Base-by-base conservation (phyloP, 2,329 filamentous ascomycete genomes). In the Claviceps sp. region DNA sequence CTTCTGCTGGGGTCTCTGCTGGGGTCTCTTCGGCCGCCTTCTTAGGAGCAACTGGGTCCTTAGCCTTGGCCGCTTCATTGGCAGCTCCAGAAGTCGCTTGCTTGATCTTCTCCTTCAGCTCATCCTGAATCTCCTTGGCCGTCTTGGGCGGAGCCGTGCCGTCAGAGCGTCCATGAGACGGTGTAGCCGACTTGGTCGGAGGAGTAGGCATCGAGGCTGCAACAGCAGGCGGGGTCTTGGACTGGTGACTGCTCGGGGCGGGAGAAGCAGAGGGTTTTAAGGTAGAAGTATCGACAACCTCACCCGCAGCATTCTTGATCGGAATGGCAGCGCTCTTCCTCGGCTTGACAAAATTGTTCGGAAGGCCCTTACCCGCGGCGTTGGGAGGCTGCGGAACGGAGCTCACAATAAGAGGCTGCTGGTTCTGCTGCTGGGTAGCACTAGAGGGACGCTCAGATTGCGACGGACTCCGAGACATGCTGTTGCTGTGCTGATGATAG, bases 241-340 rank as follows among this genome's bases (percentile, higher is more conserved):
- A 73, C 52, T 72, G 70, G 49, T 76, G 73, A n/a, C 66, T 70
- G 63, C 72, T 71, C 0, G 78, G 73, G 3, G 75, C 74, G 5
- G 81, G 77, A 2, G 80, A 79, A 2, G 75, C 69, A 3, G 79
- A 78, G 0, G 77, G 67, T 65, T 80, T 81, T 55, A 78, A 70
- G 51, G 70, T 79, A 64, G 72, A 87, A 71, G 75, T 78, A 59
- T 89, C 82, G 13, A 96, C 73, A 34, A 82, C 79, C 63, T 93
- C 88, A 56, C 89, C 90, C 52, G 84, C 78, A 34, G 84, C 78
- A 62, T 89, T 87, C 74, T 89, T 94, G 73, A 96, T 95, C 48
- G 82, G 75, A 58, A 96, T 85, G 1, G 85, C 82, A 47, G 82
- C 82, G 67, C 80, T 89, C 74, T 85, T 87, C 65, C 74, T 75